Evolutionary conservation across 2,329 filamentous ascomycete species (phyloP).

Genomic region (Pleurostoma richardsiae): DNA sequence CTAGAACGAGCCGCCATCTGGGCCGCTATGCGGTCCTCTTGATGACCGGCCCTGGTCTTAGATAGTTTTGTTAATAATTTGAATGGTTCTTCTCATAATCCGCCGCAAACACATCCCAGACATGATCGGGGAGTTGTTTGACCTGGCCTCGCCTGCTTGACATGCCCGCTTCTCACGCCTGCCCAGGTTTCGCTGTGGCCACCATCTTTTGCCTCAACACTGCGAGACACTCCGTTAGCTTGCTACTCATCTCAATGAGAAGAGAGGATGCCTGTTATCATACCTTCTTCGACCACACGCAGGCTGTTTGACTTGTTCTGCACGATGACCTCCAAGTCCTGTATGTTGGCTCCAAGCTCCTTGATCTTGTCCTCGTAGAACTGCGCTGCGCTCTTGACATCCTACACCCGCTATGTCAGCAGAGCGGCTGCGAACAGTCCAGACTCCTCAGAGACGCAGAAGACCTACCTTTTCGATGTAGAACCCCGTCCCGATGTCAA

Average conservation of each 20-base stretch:
- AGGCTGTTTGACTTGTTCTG: constrained; percentile 77
- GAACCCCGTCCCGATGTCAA: constrained; percentile 92
- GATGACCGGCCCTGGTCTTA: neutral
- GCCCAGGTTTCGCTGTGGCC: constrained; percentile 14
- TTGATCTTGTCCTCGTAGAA: constrained; percentile 55
- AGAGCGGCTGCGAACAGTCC: neutral
- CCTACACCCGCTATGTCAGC: constrained; percentile 24
- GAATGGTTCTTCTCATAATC: neutral
- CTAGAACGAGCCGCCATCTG: neutral
- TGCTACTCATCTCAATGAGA: neutral
- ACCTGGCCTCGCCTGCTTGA: neutral
- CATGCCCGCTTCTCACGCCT: neutral
- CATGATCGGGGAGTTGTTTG: neutral
- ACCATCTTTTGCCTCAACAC: constrained; percentile 32
- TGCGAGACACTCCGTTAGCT: constrained; percentile 11
- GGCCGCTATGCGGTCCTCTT: neutral
- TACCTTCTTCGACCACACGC: constrained; percentile 83
- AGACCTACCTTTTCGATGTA: constrained; percentile 78
- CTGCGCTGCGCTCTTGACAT: constrained; percentile 44
- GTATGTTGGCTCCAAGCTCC: constrained; percentile 46
- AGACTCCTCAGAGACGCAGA: no score
- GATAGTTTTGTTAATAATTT: neutral
- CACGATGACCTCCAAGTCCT: constrained; percentile 52
- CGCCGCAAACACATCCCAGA: neutral
- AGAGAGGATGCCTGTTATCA: no score